Base-by-base conservation (phyloP, 2,329 filamentous ascomycete species). In the Phyllosticta ampelicida region DNA sequence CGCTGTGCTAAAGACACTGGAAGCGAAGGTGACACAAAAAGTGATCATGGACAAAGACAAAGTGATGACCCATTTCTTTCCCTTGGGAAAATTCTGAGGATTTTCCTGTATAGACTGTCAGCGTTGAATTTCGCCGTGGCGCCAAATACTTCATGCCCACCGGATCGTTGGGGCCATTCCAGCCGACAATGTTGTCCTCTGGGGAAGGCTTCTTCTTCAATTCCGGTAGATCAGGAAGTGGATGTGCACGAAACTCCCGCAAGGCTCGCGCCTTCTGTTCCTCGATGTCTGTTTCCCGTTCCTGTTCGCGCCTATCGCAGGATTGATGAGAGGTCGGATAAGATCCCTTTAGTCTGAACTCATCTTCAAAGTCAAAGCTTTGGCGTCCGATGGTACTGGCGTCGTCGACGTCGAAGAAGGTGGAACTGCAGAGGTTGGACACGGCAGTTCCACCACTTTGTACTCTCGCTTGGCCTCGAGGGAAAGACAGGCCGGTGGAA, bases 21-120 rank as follows among this genome's bases (percentile, higher is more conserved):
- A 75, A 10, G 76, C 70, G 54, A 80, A 79, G 0, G 77, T 79
- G 50, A 77, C 72, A 62, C 68, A 73, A 57, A 80, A 72, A 0
- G 75, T 77, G 66, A 78, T 71, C 2, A 66, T 44, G 1, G 71
- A 74, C 54, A 77, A 67, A 1, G 69, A 62, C 28, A 74, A 63
- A 0, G 76, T 78, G 44, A 74, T 71, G 6, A 66, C 56, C 73
- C 73, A 78, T 66, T 75, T 78, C 60, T 64, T 64, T 56, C 55
- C 55, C 2, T 20, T 26, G 13, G 62, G 54, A 61, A 63, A 68
- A 54, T 69, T 69, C 53, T 64, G 57, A 0, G 69, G 65, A 61
- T 70, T 70, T 68, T 70, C 62, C 54, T 56, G 18, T 19, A 5
- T 1, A 2, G n/a, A 5, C 5, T n/a, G 28, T 56, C 48, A 56